Percentiles rank a stretch among this genome's conserved stretches.
Evolutionary conservation across 2,329 filamentous ascomycete species (phyloP).

Genomic region (Fusarium globosum): DNA sequence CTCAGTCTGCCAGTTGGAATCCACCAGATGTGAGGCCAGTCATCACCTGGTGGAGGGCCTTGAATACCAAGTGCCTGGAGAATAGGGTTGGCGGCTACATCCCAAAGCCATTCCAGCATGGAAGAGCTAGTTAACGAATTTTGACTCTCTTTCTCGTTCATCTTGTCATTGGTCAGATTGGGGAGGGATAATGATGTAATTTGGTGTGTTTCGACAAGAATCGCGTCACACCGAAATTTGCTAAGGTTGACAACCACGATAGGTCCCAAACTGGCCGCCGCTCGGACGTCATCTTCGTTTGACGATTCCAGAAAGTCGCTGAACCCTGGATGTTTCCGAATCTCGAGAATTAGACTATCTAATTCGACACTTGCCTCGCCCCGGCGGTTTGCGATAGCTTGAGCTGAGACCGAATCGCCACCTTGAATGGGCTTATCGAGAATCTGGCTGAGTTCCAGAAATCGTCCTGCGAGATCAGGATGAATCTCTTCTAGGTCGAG

Average conservation of each 20-base stretch:
- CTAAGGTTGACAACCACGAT: background rate
- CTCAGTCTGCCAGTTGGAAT: background rate
- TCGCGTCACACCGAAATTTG: background rate
- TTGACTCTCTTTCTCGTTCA: background rate
- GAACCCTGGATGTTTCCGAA: background rate
- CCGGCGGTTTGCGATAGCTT: background rate
- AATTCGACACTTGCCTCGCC: background rate
- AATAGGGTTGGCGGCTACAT: background rate
- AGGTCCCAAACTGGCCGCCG: background rate
- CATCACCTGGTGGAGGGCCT: accelerated
- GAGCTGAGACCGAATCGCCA: background rate
- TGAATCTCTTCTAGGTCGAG: accelerated
- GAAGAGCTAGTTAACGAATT: background rate
- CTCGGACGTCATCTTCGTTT: accelerated
- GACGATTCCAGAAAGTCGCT: background rate
- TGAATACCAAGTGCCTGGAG: background rate
- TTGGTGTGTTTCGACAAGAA: background rate
- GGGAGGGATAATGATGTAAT: accelerated
- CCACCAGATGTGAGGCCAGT: background rate
- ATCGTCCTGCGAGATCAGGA: accelerated
- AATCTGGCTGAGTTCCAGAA: background rate
- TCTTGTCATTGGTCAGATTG: accelerated
- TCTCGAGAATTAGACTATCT: background rate
- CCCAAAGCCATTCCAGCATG: background rate
- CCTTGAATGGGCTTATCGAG: background rate